These are phyloP conservation scores for Silene coronaria DNA, from an alignment of 179 eudicot genomes.

Conservation along the genomic window DNA sequence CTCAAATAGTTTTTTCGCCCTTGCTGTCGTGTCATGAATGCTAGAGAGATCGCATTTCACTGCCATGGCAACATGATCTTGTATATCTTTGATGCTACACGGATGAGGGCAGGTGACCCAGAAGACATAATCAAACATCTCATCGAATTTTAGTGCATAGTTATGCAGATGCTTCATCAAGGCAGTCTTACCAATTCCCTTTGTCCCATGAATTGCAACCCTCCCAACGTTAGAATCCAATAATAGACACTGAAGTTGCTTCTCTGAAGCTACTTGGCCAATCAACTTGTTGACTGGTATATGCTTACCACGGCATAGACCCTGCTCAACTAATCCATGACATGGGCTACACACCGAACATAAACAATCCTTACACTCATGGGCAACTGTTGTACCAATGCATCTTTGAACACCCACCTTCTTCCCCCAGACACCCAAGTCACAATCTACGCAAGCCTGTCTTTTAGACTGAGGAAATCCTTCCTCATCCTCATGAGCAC, in stretches of 20 bases:
- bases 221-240: background rate
- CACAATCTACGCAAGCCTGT: background rate
- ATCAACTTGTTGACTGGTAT: slow-evolving; percentile 8
- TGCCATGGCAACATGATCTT: too few species aligned
- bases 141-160: background rate
- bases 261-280: slow-evolving; percentile 1
- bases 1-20: too few species aligned
- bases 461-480: background rate
- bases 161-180: too few species aligned
- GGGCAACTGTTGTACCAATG: too few species aligned
- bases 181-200: slow-evolving; percentile 14
- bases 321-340: too few species aligned
- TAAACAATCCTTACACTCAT: too few species aligned
- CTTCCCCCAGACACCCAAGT: background rate
- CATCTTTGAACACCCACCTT: too few species aligned
- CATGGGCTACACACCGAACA: too few species aligned
- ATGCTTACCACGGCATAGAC: too few species aligned
- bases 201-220: slow-evolving; percentile 5
- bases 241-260: background rate
- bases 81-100: slow-evolving; percentile 16
- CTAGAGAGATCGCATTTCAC: too few species aligned
- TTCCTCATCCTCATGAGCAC: background rate
- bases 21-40: too few species aligned
- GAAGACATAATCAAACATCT: slow-evolving; percentile 4
- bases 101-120: slow-evolving; percentile 13